Percentiles rank a stretch among this genome's conserved stretches.
Conservation (phyloP, 2,329 filamentous ascomycete species). For the Trichocomaceae sp. region DNA sequence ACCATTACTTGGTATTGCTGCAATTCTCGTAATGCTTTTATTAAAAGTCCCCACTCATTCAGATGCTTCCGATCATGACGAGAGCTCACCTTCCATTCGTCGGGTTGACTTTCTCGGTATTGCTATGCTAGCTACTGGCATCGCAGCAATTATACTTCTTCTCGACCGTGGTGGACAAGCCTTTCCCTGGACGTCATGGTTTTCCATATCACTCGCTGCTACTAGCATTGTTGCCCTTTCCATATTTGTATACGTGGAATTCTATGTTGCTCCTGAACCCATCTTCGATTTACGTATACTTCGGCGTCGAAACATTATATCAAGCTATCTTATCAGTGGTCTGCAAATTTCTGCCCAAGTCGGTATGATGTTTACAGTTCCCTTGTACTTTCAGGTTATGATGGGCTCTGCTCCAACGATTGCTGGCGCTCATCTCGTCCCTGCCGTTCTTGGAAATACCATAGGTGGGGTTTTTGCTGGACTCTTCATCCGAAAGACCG, state of each 20-base stretch:
- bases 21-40: constrained; percentile 39
- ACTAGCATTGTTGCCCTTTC: constrained; percentile 9
- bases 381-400: constrained; percentile 64
- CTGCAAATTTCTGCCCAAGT: constrained; percentile 55
- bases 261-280: constrained; percentile 27
- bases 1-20: constrained; percentile 47
- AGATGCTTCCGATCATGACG: background rate
- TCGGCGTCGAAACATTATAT: constrained; percentile 23
- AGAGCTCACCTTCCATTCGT: background rate
- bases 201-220: constrained; percentile 17
- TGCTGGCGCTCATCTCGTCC: constrained; percentile 57
- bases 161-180: constrained; percentile 46
- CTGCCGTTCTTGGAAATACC: constrained; percentile 62
- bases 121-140: constrained; percentile 37
- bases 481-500: constrained; percentile 51
- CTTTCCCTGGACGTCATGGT: constrained; percentile 26
- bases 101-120: constrained; percentile 57
- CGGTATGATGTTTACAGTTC: constrained; percentile 59
- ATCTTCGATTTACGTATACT: constrained; percentile 33
- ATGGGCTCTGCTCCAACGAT: constrained; percentile 50
- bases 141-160: constrained; percentile 41
- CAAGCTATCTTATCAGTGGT: constrained; percentile 38
- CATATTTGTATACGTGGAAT: constrained; percentile 28
- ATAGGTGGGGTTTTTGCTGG: constrained; percentile 56
- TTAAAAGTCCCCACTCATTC: constrained; percentile 26